Evolutionary conservation across 139 green algal species (phyloP).

Genomic region (Asterochloris sp.): DNA sequence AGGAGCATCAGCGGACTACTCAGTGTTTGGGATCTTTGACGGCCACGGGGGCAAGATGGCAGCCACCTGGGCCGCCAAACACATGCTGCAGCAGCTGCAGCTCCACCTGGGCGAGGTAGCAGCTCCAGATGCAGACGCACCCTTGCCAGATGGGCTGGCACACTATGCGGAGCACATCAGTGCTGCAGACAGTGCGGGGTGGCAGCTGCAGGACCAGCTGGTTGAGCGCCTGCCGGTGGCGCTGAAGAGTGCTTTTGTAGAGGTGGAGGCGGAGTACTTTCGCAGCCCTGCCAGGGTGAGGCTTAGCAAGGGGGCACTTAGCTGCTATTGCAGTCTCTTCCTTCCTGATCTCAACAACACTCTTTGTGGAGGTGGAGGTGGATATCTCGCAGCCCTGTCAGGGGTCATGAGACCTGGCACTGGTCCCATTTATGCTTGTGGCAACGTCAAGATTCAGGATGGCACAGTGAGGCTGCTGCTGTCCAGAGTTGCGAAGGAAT

Average conservation of each 20-base stretch:
- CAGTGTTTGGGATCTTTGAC: conserved; percentile 59
- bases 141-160: neutral
- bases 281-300: too few relatives aligned
- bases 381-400: too few relatives aligned
- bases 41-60: conserved; percentile 59
- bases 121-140: neutral
- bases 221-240: conserved; percentile 25
- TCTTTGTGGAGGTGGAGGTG: too few relatives aligned
- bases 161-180: neutral
- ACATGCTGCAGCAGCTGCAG: conserved; percentile 47
- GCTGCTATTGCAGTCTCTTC: too few relatives aligned
- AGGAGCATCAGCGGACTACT: conserved; percentile 17
- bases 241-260: conserved; percentile 13
- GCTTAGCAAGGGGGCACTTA: too few relatives aligned
- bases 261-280: conserved; percentile 13
- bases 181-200: conserved; percentile 24
- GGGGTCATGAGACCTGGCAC: too few relatives aligned
- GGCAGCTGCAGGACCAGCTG: conserved; percentile 34
- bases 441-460: too few relatives aligned
- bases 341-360: too few relatives aligned
- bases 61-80: conserved; percentile 43
- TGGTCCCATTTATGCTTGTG: too few relatives aligned
- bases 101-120: conserved; percentile 12
- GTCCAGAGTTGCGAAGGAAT: too few relatives aligned
- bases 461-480: too few relatives aligned